These are phyloP conservation scores for Mycena belliarum DNA, from an alignment of 768 basidiomycete genomes.

Conservation along the genomic window DNA sequence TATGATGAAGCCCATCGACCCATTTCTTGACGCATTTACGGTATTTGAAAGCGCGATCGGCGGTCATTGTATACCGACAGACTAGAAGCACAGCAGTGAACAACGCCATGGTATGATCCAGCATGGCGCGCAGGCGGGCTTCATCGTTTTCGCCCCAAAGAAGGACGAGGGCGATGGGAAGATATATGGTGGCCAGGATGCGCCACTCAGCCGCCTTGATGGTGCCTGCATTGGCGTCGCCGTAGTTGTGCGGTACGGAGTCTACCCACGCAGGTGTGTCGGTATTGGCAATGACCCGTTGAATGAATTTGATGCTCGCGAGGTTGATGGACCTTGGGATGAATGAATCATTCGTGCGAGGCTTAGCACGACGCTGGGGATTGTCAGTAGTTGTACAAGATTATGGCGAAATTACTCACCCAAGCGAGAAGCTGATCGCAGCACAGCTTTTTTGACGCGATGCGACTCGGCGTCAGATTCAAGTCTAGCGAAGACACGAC, in stretches of 20 bases:
- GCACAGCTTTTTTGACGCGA: not conserved
- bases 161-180: conserved; percentile 35
- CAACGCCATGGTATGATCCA: conserved; percentile 31
- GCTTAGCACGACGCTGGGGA: conserved; percentile 10
- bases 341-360: not conserved
- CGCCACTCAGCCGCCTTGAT: conserved; percentile 42
- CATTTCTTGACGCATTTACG: conserved; percentile 22
- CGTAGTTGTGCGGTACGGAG: conserved; percentile 30
- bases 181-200: conserved; percentile 28
- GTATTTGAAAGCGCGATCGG: conserved; percentile 10
- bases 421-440: too few species aligned
- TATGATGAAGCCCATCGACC: conserved; percentile 21
- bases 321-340: conserved; percentile 4
- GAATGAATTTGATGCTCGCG: conserved; percentile 18
- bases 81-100: conserved; percentile 28
- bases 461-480: not conserved
- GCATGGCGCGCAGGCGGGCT: conserved; percentile 4
- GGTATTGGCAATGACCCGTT: conserved; percentile 25
- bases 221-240: conserved; percentile 29
- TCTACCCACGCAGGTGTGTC: conserved; percentile 28
- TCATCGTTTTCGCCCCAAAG: conserved; percentile 29
- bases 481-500: not conserved
- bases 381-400: not conserved
- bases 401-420: conserved; percentile 1
- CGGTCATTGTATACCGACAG: conserved; percentile 19